A percentile compares a stretch with the other conserved stretches of the same genome.
phyloP scores from a whole-genome alignment of 2,329 filamentous ascomycete genomes.

The Sarocladium strictum region DNA sequence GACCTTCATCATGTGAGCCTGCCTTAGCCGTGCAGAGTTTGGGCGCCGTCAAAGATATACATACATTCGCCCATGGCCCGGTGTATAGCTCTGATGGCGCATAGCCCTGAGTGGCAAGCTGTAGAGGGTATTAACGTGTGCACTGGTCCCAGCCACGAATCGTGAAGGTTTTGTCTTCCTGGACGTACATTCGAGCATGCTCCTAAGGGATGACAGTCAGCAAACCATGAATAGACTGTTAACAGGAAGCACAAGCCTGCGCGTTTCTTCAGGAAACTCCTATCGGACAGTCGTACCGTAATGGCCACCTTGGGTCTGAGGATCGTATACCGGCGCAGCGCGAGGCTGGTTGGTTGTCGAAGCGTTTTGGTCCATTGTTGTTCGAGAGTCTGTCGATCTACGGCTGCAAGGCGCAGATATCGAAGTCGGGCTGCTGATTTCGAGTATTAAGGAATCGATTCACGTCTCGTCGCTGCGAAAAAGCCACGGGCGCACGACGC shows the following conservation, averaged over 20 bases:
- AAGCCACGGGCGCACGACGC: neutral
- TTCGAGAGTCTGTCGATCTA: neutral
- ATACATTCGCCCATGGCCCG: constrained; percentile 90
- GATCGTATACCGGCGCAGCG: constrained; percentile 64
- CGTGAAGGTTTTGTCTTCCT: too few relatives aligned
- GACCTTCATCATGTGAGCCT: constrained; percentile 50
- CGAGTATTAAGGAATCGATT: neutral
- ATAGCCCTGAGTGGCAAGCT: constrained; percentile 83
- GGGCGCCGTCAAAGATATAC: too few relatives aligned
- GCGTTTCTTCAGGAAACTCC: neutral
- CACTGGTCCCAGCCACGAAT: too few relatives aligned
- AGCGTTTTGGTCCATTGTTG: constrained; percentile 36
- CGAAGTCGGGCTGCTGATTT: neutral
- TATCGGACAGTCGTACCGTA: constrained; percentile 54
- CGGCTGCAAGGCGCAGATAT: neutral
- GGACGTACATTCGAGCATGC: constrained; percentile 39
- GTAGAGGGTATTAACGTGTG: constrained; percentile 20
- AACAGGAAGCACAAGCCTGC: neutral
- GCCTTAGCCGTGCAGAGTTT: too few relatives aligned
- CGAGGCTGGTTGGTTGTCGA: constrained; percentile 52
- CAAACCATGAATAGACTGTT: neutral
- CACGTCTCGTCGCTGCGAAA: neutral
- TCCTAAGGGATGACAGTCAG: constrained; percentile 27
- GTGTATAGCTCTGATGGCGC: constrained; percentile 92
- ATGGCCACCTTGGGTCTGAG: constrained; percentile 61